These are phyloP conservation scores for Kwoniella bestiolae DNA, from an alignment of 768 basidiomycete species.

Conservation along the genomic window DNA sequence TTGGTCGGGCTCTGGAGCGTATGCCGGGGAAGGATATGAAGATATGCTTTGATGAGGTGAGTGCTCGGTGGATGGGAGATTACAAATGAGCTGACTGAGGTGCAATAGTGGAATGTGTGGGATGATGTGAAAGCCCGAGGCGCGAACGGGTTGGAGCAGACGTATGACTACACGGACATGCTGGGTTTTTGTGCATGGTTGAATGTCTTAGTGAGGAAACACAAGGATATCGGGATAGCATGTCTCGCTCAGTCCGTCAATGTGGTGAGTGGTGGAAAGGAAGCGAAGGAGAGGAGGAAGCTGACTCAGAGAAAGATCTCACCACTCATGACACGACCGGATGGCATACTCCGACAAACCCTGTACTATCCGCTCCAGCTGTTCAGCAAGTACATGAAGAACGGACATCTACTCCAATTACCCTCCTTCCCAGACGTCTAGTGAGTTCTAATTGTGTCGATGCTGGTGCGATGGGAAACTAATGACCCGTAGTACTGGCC, in stretches of 20 bases:
- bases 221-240: conserved; percentile 66
- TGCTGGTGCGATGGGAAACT: background rate
- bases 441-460: conserved; percentile 26
- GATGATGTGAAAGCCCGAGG: conserved; percentile 60
- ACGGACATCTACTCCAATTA: conserved; percentile 40
- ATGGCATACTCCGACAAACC: conserved; percentile 16
- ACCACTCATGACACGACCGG: conserved; percentile 56
- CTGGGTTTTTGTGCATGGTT: conserved; percentile 68
- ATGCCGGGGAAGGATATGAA: conserved; percentile 44
- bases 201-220: conserved; percentile 67
- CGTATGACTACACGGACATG: conserved; percentile 65
- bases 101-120: conserved; percentile 62
- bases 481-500: conserved; percentile 41
- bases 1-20: conserved; percentile 29
- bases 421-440: conserved; percentile 38
- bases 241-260: conserved; percentile 66
- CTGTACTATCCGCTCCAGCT: conserved; percentile 59
- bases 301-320: conserved; percentile 58
- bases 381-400: conserved; percentile 66
- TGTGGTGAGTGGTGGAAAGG: conserved; percentile 44
- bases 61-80: background rate
- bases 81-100: background rate
- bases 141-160: conserved; percentile 64
- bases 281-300: background rate
- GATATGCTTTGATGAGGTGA: conserved; percentile 62